phyloP scores from a whole-genome alignment of 371 early-diverging fungal species.

The Chytridiales sp. region DNA sequence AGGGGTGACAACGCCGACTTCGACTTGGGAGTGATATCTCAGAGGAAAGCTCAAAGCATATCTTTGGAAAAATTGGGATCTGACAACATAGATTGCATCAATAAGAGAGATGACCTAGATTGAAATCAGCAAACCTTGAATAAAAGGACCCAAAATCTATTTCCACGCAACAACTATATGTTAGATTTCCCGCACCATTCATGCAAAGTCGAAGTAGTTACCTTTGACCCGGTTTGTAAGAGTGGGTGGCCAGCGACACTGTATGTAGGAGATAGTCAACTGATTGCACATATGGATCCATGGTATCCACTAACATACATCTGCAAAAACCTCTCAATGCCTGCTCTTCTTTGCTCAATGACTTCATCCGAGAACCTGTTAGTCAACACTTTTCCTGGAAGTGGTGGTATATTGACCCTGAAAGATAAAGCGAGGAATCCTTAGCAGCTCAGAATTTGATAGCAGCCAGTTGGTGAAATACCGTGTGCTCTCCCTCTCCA shows the following conservation, averaged over 20 bases:
- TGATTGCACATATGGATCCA: not conserved
- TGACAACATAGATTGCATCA: too few relatives aligned
- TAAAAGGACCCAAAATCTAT: conserved; percentile 77
- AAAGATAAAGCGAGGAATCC: conserved; percentile 10
- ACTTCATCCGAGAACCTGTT: conserved; percentile 93
- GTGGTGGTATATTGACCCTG: conserved; percentile 91
- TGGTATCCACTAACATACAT: conserved; percentile 65
- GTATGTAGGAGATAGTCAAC: not conserved
- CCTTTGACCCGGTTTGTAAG: conserved; percentile 95
- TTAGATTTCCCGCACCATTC: too few relatives aligned
- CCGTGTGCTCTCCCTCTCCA: conserved; percentile 81
- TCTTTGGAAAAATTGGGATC: conserved; percentile 36
- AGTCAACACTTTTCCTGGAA: conserved; percentile 96
- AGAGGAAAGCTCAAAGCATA: too few relatives aligned
- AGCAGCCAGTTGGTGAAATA: conserved; percentile 4
- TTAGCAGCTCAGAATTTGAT: not conserved
- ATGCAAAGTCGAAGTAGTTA: conserved; percentile 27
- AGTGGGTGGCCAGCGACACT: conserved; percentile 79
- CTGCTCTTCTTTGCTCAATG: conserved; percentile 87
- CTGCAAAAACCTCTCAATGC: conserved; percentile 92
- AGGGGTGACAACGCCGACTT: too few relatives aligned
- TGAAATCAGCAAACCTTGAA: conserved; percentile 67
- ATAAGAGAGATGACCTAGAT: not conserved
- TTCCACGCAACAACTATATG: not conserved
- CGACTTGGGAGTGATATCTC: too few relatives aligned